Base-by-base conservation (phyloP, 164 flowering plant genomes). In the Magnolia officinalis region DNA sequence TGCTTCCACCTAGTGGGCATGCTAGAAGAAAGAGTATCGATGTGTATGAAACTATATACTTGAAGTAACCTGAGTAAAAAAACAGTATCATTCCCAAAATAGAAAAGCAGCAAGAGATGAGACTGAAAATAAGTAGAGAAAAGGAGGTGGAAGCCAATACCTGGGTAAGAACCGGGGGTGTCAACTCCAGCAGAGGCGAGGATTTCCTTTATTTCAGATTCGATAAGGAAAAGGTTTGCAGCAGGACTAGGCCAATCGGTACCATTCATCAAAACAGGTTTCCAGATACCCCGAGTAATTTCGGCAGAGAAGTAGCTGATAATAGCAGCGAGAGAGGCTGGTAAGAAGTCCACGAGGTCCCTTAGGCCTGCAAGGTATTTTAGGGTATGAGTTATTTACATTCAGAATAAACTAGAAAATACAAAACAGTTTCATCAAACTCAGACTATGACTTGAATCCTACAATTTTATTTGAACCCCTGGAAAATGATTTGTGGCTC, bases 211-310 rank as follows among this genome's bases (percentile, higher is more conserved):
- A 93, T 87, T 83, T 91, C 92, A 74, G 89, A 84, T 78, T 93
- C 95, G 72, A 95, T 82, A 29, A 81, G 72, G 24, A 82, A 80
- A 80, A 93, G 86, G 75, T 83, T 89, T 64, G 92, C 94, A 52
- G 95, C 95, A 70, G 99, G 99, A 84, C 95, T 96, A 67, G 99
- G 99, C 99, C 99, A 96, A 76, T 96, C 99, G 26, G 80, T 86
- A 81, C 99, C 99, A 87, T 96, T 93, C 99, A 96, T 96, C 14
- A 78, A 68, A 78, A 89, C 99, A 61, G 88, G 93, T 81, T 90
- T 93, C 99, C 99, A 96, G 73, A 93, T 80, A 74, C 99, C 98
- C 67, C 99, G 91, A 71, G 95, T 89, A 70, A 90, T 85, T 85
- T 96, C 98, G 18, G 99, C 95, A 51, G 95, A 83, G 66, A 96